Evolutionary conservation across 352 stramenopile species (phyloP), one percentile per base, ranked within the genome.

Genomic region (Pythium guiyangense): DNA sequence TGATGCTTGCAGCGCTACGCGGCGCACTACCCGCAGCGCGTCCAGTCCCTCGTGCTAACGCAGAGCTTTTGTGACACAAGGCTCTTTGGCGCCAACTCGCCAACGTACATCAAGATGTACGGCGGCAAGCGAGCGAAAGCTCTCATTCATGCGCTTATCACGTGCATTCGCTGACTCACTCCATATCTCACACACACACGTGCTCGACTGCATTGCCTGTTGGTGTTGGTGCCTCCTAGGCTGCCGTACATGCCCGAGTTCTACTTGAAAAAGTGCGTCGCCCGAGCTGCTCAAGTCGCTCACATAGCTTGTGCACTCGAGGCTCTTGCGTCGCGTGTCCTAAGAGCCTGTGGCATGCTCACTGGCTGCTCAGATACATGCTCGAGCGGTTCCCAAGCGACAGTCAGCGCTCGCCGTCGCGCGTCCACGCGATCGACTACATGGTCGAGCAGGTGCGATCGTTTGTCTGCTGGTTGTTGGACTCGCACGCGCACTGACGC

Each of bases 171-270:
- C 22, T 15, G 34, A 39, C 34, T 9, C 34, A 39, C 22, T 22
- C 22, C 22, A n/a, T 11, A 18, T 18, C 17, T 45, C 40, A 45
- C 17, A 45, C 14, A 45, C 44, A n/a, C 44, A 49, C n/a, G 18
- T 20, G 20, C 39, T 22, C 57, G 34, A 27, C 22, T 45, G 34
- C 12, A 20, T 22, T 52, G 55, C 11, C 27, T 49, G 14, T 50
- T 20, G 43, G 6, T 55, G 12, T 55, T 34, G 53, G 11, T 50
- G 34, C 6, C 39, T 52, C 2, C 5, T 40, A 92, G 81, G 66
- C 56, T 92, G 9, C 65, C 73, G 8, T 78, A 77, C 49, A 75
- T 90, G 68, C 81, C 81, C 27, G 73, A 87, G 40, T 92, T 92
- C 49, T 88, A 86, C 20, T 53, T 92, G 46, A 84, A 84, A 56